Evolutionary conservation across 78 protist species (phyloP), one percentile per base, ranked within the genome.

Genomic region (Dictyostelium brefeldianum): DNA sequence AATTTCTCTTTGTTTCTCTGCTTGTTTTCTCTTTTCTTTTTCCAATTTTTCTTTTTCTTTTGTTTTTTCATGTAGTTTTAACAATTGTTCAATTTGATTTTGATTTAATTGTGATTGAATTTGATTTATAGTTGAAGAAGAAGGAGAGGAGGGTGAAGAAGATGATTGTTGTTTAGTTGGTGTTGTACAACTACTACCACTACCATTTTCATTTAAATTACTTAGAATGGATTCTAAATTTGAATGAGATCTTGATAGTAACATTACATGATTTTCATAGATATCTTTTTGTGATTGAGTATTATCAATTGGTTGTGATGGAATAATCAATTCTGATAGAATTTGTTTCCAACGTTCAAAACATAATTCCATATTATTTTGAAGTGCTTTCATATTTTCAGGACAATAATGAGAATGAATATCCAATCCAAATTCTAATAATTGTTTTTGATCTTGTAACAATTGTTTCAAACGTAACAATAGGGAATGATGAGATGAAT

Each of bases 261-360:
- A 29, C 17, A 15, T n/a, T 18, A 73, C 79, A 73, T 73, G 79
- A 9, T 36, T 73, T 43, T 73, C 56, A 73, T 46, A 46, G 12
- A 73, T 46, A n/a, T 73, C 79, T 25, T 18, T 50, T 77, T 15
- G 8, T 1, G n/a, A 54, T 14, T n/a, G 31, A n/a, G 5, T 56
- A 9, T 14, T 56, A 22, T 18, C 25, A 56, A 25, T 57, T 57
- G 20, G 67, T 57, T 57, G 20, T 57, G 31, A n/a, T 51, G 81
- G 81, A 15, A 77, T 74, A 12, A 47, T 67, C 7, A 85, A 27
- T 29, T 75, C 83, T n/a, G n/a, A 25, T 48, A 74, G 46, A 47
- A 75, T 85, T 65, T 59, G 75, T 22, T 90, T 90, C 95, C 95
- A 90, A 22, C 71, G 65, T 53, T 90, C 95, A 67, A 78, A 90